phyloP scores from a whole-genome alignment of 768 basidiomycete species.

The Lyophyllum atratum region DNA sequence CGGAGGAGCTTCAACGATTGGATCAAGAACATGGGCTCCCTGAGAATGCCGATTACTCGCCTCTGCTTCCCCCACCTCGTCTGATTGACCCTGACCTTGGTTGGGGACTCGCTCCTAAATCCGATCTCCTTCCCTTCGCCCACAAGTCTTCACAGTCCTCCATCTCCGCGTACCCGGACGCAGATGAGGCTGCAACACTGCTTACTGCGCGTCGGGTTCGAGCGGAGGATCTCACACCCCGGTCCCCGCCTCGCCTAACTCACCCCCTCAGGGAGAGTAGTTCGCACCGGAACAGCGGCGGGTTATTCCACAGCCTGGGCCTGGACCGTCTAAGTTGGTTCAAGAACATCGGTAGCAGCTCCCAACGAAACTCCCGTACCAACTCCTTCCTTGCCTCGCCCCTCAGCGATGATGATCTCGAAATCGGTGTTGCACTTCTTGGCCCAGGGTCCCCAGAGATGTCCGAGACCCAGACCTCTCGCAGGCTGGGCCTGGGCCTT shows the following conservation, averaged over 20 bases:
- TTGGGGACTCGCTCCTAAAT: conserved; percentile 17
- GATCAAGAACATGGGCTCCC: conserved; percentile 36
- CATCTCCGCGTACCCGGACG: conserved; percentile 37
- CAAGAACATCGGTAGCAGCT: conserved; percentile 32
- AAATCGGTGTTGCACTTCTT: conserved; percentile 43
- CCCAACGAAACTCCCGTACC: conserved; percentile 20
- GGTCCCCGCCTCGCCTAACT: conserved; percentile 22
- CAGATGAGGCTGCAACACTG: conserved; percentile 48
- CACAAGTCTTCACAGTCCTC: conserved; percentile 26
- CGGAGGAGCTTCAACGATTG: conserved; percentile 37
- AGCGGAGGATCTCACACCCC: conserved; percentile 38
- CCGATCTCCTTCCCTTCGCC: conserved; percentile 15
- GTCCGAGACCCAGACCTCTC: conserved; percentile 24
- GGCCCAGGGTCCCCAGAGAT: conserved; percentile 21
- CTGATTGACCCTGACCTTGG: conserved; percentile 33
- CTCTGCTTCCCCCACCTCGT: conserved; percentile 35
- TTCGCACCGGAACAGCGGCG: conserved; percentile 15
- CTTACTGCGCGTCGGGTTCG: conserved; percentile 54
- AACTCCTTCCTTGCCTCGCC: conserved; percentile 20
- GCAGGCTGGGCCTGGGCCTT: conserved; percentile 36
- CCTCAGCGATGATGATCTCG: conserved; percentile 45
- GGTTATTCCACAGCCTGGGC: conserved; percentile 42
- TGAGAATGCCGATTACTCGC: conserved; percentile 31
- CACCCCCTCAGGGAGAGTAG: conserved; percentile 13
- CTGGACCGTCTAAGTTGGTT: conserved; percentile 65